Conservation (phyloP, 2,329 filamentous ascomycete species). For the Coniochaeta hoffmannii region DNA sequence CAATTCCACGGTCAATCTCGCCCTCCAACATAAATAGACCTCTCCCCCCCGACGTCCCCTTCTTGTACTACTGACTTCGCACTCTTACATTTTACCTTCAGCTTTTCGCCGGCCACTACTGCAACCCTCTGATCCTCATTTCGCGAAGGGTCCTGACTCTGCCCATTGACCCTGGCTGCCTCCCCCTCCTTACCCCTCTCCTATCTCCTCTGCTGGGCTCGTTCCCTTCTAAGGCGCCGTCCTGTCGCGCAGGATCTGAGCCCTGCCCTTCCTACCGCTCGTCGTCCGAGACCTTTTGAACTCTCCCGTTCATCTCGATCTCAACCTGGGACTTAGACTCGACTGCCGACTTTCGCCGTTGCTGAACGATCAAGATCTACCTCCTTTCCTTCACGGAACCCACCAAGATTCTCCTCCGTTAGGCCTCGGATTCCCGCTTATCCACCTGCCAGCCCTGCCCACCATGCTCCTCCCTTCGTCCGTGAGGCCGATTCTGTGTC, state of each 20-base stretch:
- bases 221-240: neutral
- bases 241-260: neutral
- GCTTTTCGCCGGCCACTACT: neutral
- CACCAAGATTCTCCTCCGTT: neutral
- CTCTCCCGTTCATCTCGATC: conserved; percentile 1
- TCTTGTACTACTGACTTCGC: conserved; percentile 4
- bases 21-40: conserved; percentile 5
- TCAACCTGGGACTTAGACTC: conserved; percentile 3
- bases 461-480: conserved; percentile 3
- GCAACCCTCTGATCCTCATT: neutral
- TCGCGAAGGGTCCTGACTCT: neutral
- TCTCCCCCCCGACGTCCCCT: conserved; percentile 1
- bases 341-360: neutral
- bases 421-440: neutral
- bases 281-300: neutral
- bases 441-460: neutral
- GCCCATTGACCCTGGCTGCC: neutral
- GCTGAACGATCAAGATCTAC: conserved; percentile 2
- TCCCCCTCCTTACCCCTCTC: neutral
- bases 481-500: conserved; percentile 3
- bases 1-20: neutral
- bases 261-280: neutral
- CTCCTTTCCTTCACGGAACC: neutral
- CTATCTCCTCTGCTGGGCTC: neutral
- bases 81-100: neutral